Base-by-base conservation (phyloP, 495 filamentous ascomycete species). In the Neurospora discreta region DNA sequence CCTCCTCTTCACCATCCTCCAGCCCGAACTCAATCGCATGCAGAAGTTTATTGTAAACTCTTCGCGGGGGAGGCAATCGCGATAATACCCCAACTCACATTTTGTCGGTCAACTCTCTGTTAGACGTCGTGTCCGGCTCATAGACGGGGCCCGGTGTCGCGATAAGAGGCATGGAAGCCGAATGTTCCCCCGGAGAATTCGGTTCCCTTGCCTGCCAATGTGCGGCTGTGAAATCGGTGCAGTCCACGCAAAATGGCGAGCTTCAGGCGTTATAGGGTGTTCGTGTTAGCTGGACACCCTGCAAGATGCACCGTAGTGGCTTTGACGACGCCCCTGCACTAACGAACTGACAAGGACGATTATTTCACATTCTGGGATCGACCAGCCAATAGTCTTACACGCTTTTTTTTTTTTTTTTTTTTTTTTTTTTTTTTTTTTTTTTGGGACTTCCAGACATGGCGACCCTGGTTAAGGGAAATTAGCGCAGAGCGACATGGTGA, bases 301-400 rank as follows among this genome's bases (percentile, higher is more conserved):
- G 1, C 1, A 58, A 23, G 3, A 46, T 58, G 0, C 13, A 33
- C 52, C 6, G 9, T 60, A 8, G 13, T 33, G 26, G 2, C 13
- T 6, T 5, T 33, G 3, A 30, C 15, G 6, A 16, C 2, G 20
- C 7, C 13, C 26, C 16, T 60, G 1, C 52, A 60, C 52, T 60
- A 60, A 60, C 52, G 20, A 13, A 2, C 5, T 60, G 6, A 16
- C 13, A 60, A 0, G 11, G 13, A 26, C 23, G 13, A 60, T 60
- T 30, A 60, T 23, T 23, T 33, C 52, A 60, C 52, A 7, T 15
- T 60, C 5, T 30, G 52, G 13, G 52, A 26, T 60, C 26, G 7
- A 26, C 52, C 20, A 33, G 26, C 52, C 52, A 60, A 60, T 60
- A 13, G 52, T 60, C 52, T 60, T 60, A 60, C 52, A 60, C 52